Percentiles rank a stretch among this genome's conserved stretches.
phyloP scores from a whole-genome alignment of 2,329 filamentous ascomycete species.

The Pseudogymnoascus sp. region DNA sequence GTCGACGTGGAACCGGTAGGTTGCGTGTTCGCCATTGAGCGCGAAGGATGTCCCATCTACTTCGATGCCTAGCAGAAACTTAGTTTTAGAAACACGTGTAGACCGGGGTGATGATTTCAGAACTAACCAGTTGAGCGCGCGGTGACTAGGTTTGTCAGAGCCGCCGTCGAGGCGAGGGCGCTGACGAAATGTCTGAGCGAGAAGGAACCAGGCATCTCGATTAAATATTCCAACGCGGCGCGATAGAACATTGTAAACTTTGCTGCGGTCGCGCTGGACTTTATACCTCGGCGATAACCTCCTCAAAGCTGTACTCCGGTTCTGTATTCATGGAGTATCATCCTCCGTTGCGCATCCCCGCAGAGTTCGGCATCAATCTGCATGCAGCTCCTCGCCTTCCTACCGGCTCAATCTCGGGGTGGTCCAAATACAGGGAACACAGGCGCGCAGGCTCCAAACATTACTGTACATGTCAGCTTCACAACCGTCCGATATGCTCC shows the following conservation, averaged over 20 bases:
- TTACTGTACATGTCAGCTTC: neutral
- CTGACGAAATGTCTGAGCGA: neutral
- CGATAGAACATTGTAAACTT: neutral
- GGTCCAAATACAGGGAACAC: neutral
- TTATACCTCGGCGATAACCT: neutral
- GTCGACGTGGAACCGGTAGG: conserved; percentile 57
- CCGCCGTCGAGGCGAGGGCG: neutral
- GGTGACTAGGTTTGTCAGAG: neutral
- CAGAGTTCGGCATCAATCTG: neutral
- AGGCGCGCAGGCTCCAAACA: neutral
- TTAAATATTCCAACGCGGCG: neutral
- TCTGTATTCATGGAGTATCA: neutral
- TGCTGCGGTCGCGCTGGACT: neutral
- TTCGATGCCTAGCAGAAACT: conserved; percentile 36
- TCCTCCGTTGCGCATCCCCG: neutral
- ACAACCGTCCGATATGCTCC: neutral
- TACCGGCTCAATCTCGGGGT: neutral
- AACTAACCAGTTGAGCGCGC: neutral
- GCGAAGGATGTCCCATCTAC: conserved; percentile 48
- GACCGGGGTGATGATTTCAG: neutral
- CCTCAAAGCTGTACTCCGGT: neutral
- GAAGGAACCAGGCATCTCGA: neutral
- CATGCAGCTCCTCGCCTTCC: neutral
- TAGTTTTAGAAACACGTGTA: neutral
- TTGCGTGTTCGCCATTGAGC: conserved; percentile 46